These are phyloP conservation scores for Coleophoma cylindrospora DNA, from an alignment of 2,329 filamentous ascomycete species.

Conservation along the genomic window DNA sequence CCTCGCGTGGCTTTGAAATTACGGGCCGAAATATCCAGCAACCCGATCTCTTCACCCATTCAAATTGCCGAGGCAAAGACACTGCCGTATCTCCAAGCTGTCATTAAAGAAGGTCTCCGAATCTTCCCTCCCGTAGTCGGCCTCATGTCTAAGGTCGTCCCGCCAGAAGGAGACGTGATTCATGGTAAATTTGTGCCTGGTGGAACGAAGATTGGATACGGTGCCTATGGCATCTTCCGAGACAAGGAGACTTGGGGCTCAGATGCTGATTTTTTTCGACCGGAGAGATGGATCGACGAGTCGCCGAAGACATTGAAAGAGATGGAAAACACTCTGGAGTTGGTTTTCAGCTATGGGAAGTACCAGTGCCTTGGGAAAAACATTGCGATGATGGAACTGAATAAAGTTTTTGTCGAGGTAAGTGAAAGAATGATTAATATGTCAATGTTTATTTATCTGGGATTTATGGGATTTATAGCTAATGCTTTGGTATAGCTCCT, in stretches of 20 bases:
- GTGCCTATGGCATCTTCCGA: constrained; percentile 29
- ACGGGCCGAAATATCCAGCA: constrained; percentile 38
- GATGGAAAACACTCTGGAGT: constrained; percentile 33
- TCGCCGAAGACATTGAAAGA: constrained; percentile 3
- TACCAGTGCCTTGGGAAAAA: constrained; percentile 38
- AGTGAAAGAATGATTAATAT: neutral
- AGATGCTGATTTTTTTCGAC: constrained; percentile 36
- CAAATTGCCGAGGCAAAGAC: constrained; percentile 10
- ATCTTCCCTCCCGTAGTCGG: constrained; percentile 27
- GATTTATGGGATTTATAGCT: no score
- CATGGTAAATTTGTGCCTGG: constrained; percentile 8
- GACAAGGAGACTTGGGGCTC: constrained; percentile 27
- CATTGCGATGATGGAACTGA: constrained; percentile 41
- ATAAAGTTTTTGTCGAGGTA: constrained; percentile 41
- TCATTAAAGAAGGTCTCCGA: constrained; percentile 35
- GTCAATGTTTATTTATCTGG: no score
- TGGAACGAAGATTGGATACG: constrained; percentile 2
- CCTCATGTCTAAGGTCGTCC: neutral
- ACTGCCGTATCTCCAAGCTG: constrained; percentile 34
- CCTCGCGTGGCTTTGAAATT: constrained; percentile 39
- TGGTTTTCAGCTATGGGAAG: constrained; percentile 37
- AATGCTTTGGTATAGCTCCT: neutral
- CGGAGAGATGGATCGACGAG: constrained; percentile 35
- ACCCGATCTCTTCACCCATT: constrained; percentile 22
- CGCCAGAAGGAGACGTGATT: neutral